phyloP scores from a whole-genome alignment of 257 asterid species.

The Solanum clarkiae region DNA sequence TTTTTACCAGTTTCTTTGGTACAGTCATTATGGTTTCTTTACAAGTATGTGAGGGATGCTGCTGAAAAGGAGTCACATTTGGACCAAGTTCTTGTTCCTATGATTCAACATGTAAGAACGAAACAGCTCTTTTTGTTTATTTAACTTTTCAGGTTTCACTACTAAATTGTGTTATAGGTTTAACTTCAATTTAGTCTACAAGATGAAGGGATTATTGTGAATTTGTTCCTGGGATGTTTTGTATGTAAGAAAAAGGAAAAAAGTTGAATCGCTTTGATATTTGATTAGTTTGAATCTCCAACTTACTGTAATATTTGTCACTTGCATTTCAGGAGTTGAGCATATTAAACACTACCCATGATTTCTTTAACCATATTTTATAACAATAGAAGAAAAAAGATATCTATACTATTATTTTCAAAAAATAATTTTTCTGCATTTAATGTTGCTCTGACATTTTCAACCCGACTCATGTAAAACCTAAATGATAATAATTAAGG shows the following conservation, averaged over 20 bases:
- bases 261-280: background rate
- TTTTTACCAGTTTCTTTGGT: conserved; percentile 57
- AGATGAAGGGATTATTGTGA: background rate
- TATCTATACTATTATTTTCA: background rate
- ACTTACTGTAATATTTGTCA: background rate
- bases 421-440: background rate
- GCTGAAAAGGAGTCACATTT: conserved; percentile 37
- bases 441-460: background rate
- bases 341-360: background rate
- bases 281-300: background rate
- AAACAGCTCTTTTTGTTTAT: background rate
- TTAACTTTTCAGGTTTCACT: background rate
- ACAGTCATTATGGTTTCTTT: conserved; percentile 81
- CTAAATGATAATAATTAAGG: background rate
- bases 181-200: background rate
- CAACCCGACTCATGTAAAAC: background rate
- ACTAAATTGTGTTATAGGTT: background rate
- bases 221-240: background rate
- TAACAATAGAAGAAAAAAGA: background rate
- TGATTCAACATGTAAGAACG: conserved; percentile 56
- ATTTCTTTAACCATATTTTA: background rate
- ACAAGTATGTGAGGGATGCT: conserved; percentile 57
- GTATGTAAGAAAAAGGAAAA: background rate
- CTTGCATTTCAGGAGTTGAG: background rate
- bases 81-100: conserved; percentile 81